A percentile compares a stretch with the other conserved stretches of the same genome.
These are phyloP conservation scores for Apiospora pterosperma DNA, from an alignment of 2,329 filamentous ascomycete genomes.

Conservation along the genomic window DNA sequence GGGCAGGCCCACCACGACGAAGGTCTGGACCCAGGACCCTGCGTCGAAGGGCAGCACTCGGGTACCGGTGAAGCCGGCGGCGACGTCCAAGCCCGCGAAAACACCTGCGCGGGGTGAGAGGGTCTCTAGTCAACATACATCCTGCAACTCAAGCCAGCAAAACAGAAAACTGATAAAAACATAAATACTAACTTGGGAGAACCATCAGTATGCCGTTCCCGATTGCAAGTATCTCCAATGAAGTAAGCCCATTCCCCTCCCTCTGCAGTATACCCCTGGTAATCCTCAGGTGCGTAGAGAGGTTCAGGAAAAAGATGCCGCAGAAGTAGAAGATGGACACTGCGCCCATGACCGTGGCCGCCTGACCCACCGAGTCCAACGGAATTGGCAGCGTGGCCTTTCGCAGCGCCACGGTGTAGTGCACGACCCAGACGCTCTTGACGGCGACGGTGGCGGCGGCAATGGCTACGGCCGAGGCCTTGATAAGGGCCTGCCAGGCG, in stretches of 20 bases:
- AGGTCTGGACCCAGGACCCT: slow-evolving; percentile 45
- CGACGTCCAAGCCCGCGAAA: slow-evolving; percentile 47
- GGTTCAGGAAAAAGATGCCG: slow-evolving; percentile 50
- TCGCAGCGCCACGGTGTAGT: slow-evolving; percentile 11
- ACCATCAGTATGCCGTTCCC: slow-evolving; percentile 56
- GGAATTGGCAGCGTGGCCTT: slow-evolving; percentile 16
- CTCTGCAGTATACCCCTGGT: slow-evolving; percentile 41
- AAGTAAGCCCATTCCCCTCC: slow-evolving; percentile 34
- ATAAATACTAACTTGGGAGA: slow-evolving; percentile 50
- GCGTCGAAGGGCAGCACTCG: slow-evolving; percentile 43
- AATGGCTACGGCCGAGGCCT: slow-evolving; percentile 11
- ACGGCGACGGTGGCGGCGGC: slow-evolving; percentile 17
- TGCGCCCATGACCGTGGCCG: slow-evolving; percentile 36
- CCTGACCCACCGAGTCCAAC: slow-evolving; percentile 35
- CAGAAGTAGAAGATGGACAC: slow-evolving; percentile 50
- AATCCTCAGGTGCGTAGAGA: slow-evolving; percentile 43
- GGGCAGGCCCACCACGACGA: slow-evolving; percentile 48
- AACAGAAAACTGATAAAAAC: not conserved
- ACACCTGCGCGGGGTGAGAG: slow-evolving; percentile 34
- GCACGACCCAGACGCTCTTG: slow-evolving; percentile 18
- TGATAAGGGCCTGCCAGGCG: slow-evolving; percentile 22
- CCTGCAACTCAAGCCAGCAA: not conserved
- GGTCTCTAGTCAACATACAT: slow-evolving; percentile 4
- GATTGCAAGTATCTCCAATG: slow-evolving; percentile 53
- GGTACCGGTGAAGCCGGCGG: slow-evolving; percentile 41